Conservation (phyloP, 345 rosid species). For the Litchi chinensis region DNA sequence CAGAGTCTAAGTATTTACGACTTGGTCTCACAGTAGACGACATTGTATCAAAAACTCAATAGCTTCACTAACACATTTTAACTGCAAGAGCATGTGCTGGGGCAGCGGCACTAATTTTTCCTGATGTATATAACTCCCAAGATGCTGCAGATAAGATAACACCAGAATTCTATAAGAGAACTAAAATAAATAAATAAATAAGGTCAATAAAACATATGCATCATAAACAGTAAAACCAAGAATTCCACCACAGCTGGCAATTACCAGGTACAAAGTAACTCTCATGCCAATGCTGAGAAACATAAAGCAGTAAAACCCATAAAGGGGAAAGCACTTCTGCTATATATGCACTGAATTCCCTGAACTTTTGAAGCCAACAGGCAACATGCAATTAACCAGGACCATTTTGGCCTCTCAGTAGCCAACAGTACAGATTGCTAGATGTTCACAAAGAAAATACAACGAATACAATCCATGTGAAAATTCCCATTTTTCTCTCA, state of each 20-base stretch:
- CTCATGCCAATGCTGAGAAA: not conserved
- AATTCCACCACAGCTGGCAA: not conserved
- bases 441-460: not conserved
- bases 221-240: not conserved
- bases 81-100: slow-evolving; percentile 15
- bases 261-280: not conserved
- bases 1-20: slow-evolving; percentile 12
- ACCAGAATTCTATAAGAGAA: not conserved
- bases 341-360: not conserved
- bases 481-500: not conserved
- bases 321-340: not conserved
- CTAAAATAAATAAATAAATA: not conserved
- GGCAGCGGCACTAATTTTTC: not conserved
- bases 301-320: not conserved
- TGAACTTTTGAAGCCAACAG: not conserved
- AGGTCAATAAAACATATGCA: not conserved
- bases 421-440: not conserved
- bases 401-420: not conserved
- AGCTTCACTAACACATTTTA: slow-evolving; percentile 16
- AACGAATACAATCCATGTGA: not conserved
- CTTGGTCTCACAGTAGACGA: slow-evolving; percentile 31
- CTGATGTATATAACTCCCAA: not conserved
- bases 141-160: slow-evolving; percentile 3
- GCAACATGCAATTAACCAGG: not conserved
- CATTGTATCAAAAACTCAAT: slow-evolving; percentile 17